Base-by-base conservation (phyloP, 208 protist species). In the Angomonas ambiguus region DNA sequence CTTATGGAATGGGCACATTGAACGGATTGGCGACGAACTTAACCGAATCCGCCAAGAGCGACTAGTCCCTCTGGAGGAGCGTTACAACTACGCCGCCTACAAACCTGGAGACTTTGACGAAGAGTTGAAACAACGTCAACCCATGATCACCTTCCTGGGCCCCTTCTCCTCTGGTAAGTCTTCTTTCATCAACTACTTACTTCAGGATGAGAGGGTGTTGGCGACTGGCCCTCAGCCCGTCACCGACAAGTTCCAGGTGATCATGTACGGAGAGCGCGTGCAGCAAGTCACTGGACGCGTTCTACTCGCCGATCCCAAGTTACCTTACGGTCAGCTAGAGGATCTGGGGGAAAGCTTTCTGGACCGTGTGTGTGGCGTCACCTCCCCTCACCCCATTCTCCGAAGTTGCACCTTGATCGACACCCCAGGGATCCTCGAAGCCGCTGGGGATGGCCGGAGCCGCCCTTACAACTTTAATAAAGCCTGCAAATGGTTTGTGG, bases 341-440 rank as follows among this genome's bases (percentile, higher is more conserved):
- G 69, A 82, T 48, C 97, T 96, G 61, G 97, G 97, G 63, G 87
- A 94, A 57, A 51, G 65, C 2, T 96, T 98, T 72, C 74, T 85
- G 1, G 92, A 94, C 61, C 82, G 79, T 60, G 96, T 98, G 64
- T 67, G 87, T 35, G 93, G 88, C 33, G 34, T 92, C 8, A 61
- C 93, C 42, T 65, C 53, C 1, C 77, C 81, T 13, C 81, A 95
- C 62, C 92, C 94, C 5, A 80, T 98, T 41, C 83, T 98, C 6
- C 69, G 93, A 28, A 89, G 93, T 45, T 69, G 98, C 42, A 95
- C 86, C n/a, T 79, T 99, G 48, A 88, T 99, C 30, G 98, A 99
- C 83, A 98, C 96, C 10, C 98, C 98, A 0, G 98, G 98, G 62
- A 90, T 99, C 11, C 80, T 99, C 0, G 91, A 98, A 92, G 82